Conservation (phyloP, 2,329 filamentous ascomycete genomes). For the Pezicula rhizophila region DNA sequence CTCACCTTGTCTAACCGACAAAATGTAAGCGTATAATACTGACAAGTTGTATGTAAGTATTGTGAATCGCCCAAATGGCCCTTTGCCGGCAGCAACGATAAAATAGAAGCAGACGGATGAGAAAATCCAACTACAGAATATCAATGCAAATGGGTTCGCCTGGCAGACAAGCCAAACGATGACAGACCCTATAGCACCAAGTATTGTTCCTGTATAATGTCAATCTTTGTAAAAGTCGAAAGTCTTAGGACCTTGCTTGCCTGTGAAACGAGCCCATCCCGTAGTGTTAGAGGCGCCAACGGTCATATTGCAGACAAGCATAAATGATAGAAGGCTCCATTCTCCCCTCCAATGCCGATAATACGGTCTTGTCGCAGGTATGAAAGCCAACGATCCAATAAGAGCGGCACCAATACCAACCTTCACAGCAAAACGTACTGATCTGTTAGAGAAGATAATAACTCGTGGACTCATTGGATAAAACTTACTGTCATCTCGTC, state of each 20-base stretch:
- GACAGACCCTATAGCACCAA: constrained; percentile 72
- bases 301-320: constrained; percentile 97
- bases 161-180: constrained; percentile 71
- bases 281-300: constrained; percentile 95
- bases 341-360: constrained; percentile 90
- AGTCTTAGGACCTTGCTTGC: constrained; percentile 27
- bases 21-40: constrained; percentile 86
- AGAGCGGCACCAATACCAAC: constrained; percentile 85
- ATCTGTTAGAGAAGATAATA: constrained; percentile 17
- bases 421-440: constrained; percentile 75
- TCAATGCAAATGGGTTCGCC: constrained; percentile 69
- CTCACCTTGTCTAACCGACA: constrained; percentile 72
- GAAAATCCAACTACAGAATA: constrained; percentile 75
- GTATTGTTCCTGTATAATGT: constrained; percentile 48
- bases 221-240: background rate
- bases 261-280: constrained; percentile 76
- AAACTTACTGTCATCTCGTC: constrained; percentile 55
- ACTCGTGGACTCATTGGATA: constrained; percentile 15
- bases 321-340: constrained; percentile 94
- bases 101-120: constrained; percentile 83
- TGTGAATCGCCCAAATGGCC: constrained; percentile 87
- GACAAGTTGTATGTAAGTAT: constrained; percentile 95
- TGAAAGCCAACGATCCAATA: constrained; percentile 85
- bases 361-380: constrained; percentile 67
- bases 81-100: constrained; percentile 77